Conservation (phyloP, 2,329 filamentous ascomycete genomes). For the Pyrenochaeta sp. region DNA sequence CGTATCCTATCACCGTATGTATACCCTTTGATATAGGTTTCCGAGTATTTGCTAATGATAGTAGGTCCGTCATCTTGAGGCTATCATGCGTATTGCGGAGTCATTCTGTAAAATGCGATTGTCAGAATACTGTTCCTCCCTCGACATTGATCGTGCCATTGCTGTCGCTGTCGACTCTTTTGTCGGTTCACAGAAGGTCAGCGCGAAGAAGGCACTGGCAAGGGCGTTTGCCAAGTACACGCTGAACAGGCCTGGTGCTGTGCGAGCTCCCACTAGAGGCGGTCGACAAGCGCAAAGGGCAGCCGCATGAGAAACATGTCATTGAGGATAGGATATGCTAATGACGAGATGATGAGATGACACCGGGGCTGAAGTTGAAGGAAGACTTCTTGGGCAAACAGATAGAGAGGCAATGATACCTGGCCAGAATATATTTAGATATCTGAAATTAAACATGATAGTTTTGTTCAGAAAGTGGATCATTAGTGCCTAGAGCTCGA, state of each 20-base stretch:
- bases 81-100: conserved; percentile 94
- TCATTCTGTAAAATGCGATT: conserved; percentile 97
- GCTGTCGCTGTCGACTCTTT: conserved; percentile 97
- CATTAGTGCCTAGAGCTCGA: not conserved
- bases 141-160: conserved; percentile 96
- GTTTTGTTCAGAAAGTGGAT: not conserved
- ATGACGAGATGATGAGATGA: conserved; percentile 7
- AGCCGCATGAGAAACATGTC: conserved; percentile 30
- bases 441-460: not conserved
- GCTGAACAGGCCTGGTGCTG: conserved; percentile 55
- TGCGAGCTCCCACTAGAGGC: conserved; percentile 35
- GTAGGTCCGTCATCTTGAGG: conserved; percentile 95
- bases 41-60: conserved; percentile 19
- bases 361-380: conserved; percentile 3
- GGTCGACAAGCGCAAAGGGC: conserved; percentile 40
- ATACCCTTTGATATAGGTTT: not conserved
- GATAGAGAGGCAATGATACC: conserved; percentile 25
- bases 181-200: conserved; percentile 94
- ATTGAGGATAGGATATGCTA: not conserved
- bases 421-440: conserved; percentile 4
- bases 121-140: conserved; percentile 89
- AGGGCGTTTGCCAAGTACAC: conserved; percentile 95
- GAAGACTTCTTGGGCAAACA: conserved; percentile 2
- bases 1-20: conserved; percentile 95
- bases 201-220: conserved; percentile 94